Conservation (phyloP, 2,329 filamentous ascomycete species). For the Diaporthe vaccinii region DNA sequence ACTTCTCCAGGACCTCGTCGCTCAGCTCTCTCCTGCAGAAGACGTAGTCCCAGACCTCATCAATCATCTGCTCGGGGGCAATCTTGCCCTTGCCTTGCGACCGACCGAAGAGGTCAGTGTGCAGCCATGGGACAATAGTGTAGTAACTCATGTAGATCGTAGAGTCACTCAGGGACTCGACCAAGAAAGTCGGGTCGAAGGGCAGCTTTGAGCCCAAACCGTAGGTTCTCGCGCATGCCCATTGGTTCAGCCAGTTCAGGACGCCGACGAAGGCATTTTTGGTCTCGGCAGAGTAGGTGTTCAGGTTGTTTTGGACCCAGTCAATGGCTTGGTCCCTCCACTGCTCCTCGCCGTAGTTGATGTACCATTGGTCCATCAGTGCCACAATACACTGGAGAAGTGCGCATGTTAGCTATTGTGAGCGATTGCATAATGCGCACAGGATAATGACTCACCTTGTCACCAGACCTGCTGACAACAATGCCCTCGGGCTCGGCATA, state of each 20-base stretch:
- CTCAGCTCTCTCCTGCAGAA: conserved; percentile 82
- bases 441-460: conserved; percentile 64
- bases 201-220: conserved; percentile 94
- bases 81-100: conserved; percentile 78
- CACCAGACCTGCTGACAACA: conserved; percentile 89
- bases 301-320: conserved; percentile 79
- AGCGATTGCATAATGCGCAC: conserved; percentile 26
- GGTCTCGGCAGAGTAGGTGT: conserved; percentile 84
- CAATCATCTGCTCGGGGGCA: conserved; percentile 87
- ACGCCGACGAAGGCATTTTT: conserved; percentile 87
- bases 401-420: background rate
- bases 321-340: conserved; percentile 85
- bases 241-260: conserved; percentile 92
- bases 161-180: conserved; percentile 91
- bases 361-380: conserved; percentile 96
- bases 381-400: conserved; percentile 80
- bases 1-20: conserved; percentile 73
- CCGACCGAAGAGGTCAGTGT: conserved; percentile 88
- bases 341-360: conserved; percentile 92
- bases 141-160: conserved; percentile 94
- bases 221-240: conserved; percentile 93
- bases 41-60: conserved; percentile 97
- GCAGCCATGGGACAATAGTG: conserved; percentile 75
- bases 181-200: conserved; percentile 91
- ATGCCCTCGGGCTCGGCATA: conserved; percentile 94